Percentiles rank a stretch among this genome's conserved stretches.
These are phyloP conservation scores for Gossypium davidsonii DNA, from an alignment of 441 rosid species.

Conservation along the genomic window DNA sequence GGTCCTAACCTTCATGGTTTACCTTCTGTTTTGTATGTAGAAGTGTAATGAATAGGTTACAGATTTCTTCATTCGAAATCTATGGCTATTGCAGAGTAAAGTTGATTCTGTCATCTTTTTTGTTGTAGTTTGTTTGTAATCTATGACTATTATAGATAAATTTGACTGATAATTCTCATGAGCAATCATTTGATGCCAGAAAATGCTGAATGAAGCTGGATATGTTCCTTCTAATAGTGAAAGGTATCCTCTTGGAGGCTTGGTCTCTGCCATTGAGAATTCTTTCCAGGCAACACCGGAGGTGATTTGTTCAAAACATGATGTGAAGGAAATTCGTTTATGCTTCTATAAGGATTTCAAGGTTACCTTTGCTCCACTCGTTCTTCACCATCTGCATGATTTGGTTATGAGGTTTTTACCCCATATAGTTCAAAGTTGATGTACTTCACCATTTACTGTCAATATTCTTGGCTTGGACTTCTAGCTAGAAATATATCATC, in stretches of 20 bases:
- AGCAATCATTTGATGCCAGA: slow-evolving; percentile 36
- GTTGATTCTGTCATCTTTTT: not conserved
- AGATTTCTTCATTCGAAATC: not conserved
- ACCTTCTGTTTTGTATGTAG: not conserved
- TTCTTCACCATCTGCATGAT: not conserved
- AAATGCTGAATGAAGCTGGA: slow-evolving; percentile 74
- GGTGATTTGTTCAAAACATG: slow-evolving; percentile 58
- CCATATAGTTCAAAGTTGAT: not conserved
- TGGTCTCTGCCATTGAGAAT: slow-evolving; percentile 75
- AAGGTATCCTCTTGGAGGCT: slow-evolving; percentile 85
- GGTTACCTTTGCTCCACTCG: slow-evolving; percentile 33
- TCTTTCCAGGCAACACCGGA: slow-evolving; percentile 71
- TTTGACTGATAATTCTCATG: slow-evolving; percentile 17
- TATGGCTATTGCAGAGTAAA: not conserved
- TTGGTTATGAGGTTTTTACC: not conserved
- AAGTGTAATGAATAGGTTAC: not conserved
- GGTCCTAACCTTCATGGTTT: not conserved
- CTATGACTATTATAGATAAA: not conserved
- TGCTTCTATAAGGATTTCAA: slow-evolving; percentile 85
- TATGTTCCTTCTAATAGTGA: slow-evolving; percentile 82
- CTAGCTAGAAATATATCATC: not conserved
- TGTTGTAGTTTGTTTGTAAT: not conserved
- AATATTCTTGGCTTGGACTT: not conserved
- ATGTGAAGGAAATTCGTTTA: slow-evolving; percentile 61
- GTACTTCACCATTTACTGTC: not conserved